A percentile compares a stretch with the other conserved stretches of the same genome.
Conservation (phyloP, 2,329 filamentous ascomycete genomes). For the Cytospora paraplurivora region DNA sequence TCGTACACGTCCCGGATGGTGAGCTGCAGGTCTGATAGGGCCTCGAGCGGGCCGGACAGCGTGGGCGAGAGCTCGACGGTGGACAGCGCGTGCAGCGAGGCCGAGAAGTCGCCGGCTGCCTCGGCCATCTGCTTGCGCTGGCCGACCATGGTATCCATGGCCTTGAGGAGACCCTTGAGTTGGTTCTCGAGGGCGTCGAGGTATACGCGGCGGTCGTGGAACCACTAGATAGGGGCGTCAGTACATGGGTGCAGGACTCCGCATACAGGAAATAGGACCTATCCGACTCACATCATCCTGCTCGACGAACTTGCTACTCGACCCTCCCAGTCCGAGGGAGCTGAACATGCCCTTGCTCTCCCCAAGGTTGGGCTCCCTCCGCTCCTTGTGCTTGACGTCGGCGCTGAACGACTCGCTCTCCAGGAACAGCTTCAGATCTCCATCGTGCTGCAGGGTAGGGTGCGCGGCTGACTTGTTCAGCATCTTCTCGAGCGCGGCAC, state of each 20-base stretch:
- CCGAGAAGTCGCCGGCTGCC: slow-evolving; percentile 89
- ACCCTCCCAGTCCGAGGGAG: slow-evolving; percentile 76
- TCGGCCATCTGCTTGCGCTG: slow-evolving; percentile 94
- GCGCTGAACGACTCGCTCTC: slow-evolving; percentile 96
- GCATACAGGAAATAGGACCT: not conserved
- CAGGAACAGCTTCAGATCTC: slow-evolving; percentile 91
- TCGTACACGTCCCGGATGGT: slow-evolving; percentile 95
- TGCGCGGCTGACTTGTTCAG: slow-evolving; percentile 93
- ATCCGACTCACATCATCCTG: slow-evolving; percentile 78
- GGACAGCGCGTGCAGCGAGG: slow-evolving; percentile 88
- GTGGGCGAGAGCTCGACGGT: slow-evolving; percentile 89
- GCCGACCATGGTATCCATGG: slow-evolving; percentile 87
- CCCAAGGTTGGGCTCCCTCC: slow-evolving; percentile 78
- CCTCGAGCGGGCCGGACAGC: slow-evolving; percentile 85
- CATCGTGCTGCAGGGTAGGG: slow-evolving; percentile 87
- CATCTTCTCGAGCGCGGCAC: slow-evolving; percentile 94
- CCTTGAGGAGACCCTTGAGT: slow-evolving; percentile 85
- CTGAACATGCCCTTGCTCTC: slow-evolving; percentile 95
- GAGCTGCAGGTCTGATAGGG: slow-evolving; percentile 88
- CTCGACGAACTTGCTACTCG: slow-evolving; percentile 87
- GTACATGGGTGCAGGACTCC: not conserved
- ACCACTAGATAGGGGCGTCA: slow-evolving; percentile 65
- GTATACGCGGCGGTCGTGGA: slow-evolving; percentile 94
- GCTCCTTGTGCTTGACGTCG: slow-evolving; percentile 97
- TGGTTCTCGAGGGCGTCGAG: slow-evolving; percentile 69